Evolutionary conservation across 1,139 yeast species (phyloP), one percentile per base, ranked within the genome.

Genomic region (Arxiozyma slooffiae): DNA sequence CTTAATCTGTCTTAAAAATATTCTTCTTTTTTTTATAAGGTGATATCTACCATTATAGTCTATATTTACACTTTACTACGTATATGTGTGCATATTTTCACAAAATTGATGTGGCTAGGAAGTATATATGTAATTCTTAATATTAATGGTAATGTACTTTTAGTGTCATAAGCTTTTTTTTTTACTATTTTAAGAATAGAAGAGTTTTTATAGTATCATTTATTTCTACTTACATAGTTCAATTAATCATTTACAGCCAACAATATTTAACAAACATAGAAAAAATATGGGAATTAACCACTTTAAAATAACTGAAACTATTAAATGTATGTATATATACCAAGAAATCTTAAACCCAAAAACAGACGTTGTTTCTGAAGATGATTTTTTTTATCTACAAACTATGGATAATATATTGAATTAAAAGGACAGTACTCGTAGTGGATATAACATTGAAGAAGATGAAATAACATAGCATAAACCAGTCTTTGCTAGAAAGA

Each of bases 401-500:
- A 14, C 36, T 30, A n/a, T 30, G 14, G 14, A 30, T 30, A n/a
- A 30, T 14, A 30, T 30, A 41, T 14, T 8, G 22, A 3, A 21
- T 26, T 20, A 41, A 18, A 16, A 17, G 3, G 42, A n/a, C 6
- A 38, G 30, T 26, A 44, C 37, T 1, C 41, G 45, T 23, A 40
- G 47, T 17, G n/a, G n/a, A n/a, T n/a, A n/a, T n/a, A n/a, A n/a
- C n/a, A n/a, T n/a, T n/a, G n/a, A 30, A 6, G 60, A 57, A 22
- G 60, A 53, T 34, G 55, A 52, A 14, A 49, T 56, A 3, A 48
- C 45, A 16, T 52, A 63, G 8, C 61, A 57, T 41, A 60, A 59
- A 45, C 68, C 68, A n/a, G 54, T 60, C 1, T 60, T 63, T 23
- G 14, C 42, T 63, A 20, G 59, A 57, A 44, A 58, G 48, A 39